Percentiles rank a stretch among this genome's conserved stretches.
phyloP scores from a whole-genome alignment of 495 filamentous ascomycete genomes.

The Aspergillus affinis region DNA sequence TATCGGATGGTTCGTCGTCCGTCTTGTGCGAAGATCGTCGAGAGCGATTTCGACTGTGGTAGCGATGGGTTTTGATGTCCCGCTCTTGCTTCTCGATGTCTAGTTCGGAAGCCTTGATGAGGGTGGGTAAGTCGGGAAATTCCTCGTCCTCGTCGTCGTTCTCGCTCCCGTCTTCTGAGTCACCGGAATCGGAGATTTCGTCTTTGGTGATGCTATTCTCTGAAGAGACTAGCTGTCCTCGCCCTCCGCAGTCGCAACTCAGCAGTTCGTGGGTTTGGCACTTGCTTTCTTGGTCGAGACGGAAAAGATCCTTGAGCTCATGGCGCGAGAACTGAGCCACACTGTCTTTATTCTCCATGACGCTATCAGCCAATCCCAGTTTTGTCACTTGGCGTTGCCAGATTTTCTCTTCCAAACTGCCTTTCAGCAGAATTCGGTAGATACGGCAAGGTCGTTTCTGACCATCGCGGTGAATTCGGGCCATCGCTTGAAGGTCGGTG shows the following conservation, averaged over 20 bases:
- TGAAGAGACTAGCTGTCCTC: constrained; percentile 38
- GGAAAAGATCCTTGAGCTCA: constrained; percentile 72
- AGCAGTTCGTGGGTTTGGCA: constrained; percentile 71
- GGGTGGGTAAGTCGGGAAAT: constrained; percentile 37
- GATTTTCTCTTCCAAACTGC: constrained; percentile 80
- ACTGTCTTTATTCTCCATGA: constrained; percentile 63
- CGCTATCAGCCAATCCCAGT: constrained; percentile 64
- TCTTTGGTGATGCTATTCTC: background rate
- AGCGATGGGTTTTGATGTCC: constrained; percentile 26
- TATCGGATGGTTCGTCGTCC: constrained; percentile 1
- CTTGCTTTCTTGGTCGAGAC: constrained; percentile 56
- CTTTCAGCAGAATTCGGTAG: constrained; percentile 71
- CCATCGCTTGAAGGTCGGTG: constrained; percentile 84
- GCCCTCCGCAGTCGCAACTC: constrained; percentile 65
- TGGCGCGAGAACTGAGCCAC: constrained; percentile 62
- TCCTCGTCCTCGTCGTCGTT: constrained; percentile 42
- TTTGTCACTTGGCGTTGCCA: constrained; percentile 82
- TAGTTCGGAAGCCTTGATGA: constrained; percentile 59
- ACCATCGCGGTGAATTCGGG: constrained; percentile 76
- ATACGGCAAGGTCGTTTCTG: constrained; percentile 71
- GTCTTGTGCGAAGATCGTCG: background rate
- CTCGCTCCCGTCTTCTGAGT: constrained; percentile 30
- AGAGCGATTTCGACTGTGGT: background rate
- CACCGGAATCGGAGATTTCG: constrained; percentile 10
- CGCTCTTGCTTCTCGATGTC: constrained; percentile 62